Base-by-base conservation (phyloP, 164 flowering plant genomes). In the Sedum album region DNA sequence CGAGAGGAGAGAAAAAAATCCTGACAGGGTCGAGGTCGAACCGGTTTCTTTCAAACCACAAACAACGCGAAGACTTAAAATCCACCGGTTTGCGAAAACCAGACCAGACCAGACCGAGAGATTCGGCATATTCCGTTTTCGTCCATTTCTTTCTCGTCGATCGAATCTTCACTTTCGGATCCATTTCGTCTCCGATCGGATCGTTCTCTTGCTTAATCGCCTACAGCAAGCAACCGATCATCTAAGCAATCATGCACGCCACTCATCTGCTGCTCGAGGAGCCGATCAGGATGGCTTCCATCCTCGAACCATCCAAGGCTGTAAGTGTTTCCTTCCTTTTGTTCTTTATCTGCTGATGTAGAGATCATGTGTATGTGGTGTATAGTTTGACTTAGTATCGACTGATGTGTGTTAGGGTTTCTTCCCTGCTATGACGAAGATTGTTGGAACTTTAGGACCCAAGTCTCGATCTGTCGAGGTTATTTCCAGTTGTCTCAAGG, bases 251-350 rank as follows among this genome's bases (percentile, higher is more conserved):
- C 42, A 65, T 65, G 67, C 67, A 90, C 69, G 76, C 90, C 1
- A 79, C 73, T 70, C 90, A 91, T 75, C 71, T 91, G 75, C 89
- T 89, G 61, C 89, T 91, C 72, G 97, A 91, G 68, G 96, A 91
- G 75, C 97, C 97, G 0, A 91, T 91, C 68, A 73, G 97, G 81
- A 91, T 91, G 97, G 90, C 92, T 55, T 85, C 97, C 44, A 85
- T 91, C 69, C 91, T 91, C 23, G 96, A 91, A 82, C 89, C 97
- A 20, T 88, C 97, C 33, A 89, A 87, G 70, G 6, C 88, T 30
- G 96, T 92, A 66, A 79, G 84, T 73, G 4, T 38, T 20, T 1
- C 25, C 7, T 31, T 20, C 13, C 13, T 7, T 35, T 25, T 21
- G 26, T 36, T 8, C 5, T 15, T 11, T 5, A 65, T 64, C 25